phyloP scores from a whole-genome alignment of 768 basidiomycete genomes.

The Boletus tomentosulus region DNA sequence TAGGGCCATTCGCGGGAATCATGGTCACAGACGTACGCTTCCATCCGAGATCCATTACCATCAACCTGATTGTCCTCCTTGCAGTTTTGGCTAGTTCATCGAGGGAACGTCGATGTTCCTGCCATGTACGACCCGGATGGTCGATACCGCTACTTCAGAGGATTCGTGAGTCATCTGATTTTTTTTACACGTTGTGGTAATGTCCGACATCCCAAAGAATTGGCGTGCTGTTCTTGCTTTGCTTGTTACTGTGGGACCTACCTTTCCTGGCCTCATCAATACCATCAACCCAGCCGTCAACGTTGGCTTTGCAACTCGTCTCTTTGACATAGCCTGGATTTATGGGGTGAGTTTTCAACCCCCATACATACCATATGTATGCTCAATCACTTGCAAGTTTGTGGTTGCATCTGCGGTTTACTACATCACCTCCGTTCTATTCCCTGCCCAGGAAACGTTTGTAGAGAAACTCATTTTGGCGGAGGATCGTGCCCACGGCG shows the following conservation, averaged over 20 bases:
- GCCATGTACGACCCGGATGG: constrained; percentile 80
- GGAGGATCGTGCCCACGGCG: constrained; percentile 7
- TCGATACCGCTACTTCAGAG: constrained; percentile 71
- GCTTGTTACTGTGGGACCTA: constrained; percentile 63
- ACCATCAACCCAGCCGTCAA: constrained; percentile 63
- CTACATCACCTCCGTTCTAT: constrained; percentile 22
- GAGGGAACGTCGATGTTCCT: constrained; percentile 70
- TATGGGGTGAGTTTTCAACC: constrained; percentile 53
- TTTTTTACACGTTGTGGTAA: neutral
- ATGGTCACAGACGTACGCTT: constrained; percentile 53
- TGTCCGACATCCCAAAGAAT: constrained; percentile 47
- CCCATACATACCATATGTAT: neutral
- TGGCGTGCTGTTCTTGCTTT: constrained; percentile 76
- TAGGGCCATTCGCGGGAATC: constrained; percentile 82
- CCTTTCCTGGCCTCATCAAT: constrained; percentile 72
- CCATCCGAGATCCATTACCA: neutral
- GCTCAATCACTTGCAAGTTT: constrained; percentile 13
- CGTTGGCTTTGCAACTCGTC: constrained; percentile 51
- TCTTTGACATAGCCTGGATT: constrained; percentile 74
- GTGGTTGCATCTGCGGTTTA: constrained; percentile 22
- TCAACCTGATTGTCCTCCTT: constrained; percentile 2
- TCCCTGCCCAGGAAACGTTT: constrained; percentile 26
- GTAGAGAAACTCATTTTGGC: constrained; percentile 24
- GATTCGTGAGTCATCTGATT: constrained; percentile 52
- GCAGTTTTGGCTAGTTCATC: constrained; percentile 78